Conservation (phyloP, 148 eudicot species). For the Chenopodium suecicum region DNA sequence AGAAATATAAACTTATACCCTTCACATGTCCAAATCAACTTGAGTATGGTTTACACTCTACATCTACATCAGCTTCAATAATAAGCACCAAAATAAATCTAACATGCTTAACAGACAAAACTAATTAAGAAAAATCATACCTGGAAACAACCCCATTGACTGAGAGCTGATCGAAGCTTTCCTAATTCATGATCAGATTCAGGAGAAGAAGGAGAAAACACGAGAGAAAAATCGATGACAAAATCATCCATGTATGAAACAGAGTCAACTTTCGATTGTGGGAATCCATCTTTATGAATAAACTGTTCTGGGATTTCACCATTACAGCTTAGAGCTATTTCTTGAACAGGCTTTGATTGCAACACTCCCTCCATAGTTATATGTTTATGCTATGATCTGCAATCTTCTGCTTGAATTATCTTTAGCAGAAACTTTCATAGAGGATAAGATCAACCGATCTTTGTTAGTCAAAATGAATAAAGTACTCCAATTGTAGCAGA, state of each 20-base stretch:
- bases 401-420: not conserved
- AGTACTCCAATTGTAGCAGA: not conserved
- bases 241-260: constrained; percentile 29
- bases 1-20: too few species aligned
- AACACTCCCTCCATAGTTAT: not conserved
- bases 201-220: constrained; percentile 13
- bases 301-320: constrained; percentile 28
- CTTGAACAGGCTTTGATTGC: constrained; percentile 33
- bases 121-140: not conserved
- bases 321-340: constrained; percentile 23
- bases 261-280: constrained; percentile 1
- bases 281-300: constrained; percentile 19
- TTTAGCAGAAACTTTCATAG: not conserved
- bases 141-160: constrained; percentile 40
- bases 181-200: constrained; percentile 13
- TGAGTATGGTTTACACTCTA: too few species aligned
- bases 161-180: constrained; percentile 31
- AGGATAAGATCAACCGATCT: not conserved
- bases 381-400: not conserved
- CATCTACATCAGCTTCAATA: not conserved
- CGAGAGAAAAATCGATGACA: constrained; percentile 30
- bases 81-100: not conserved
- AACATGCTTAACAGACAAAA: not conserved
- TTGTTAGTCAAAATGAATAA: too few species aligned
- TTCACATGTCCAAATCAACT: not conserved